Conservation (phyloP, 768 basidiomycete genomes). For the Auriscalpium orientale region DNA sequence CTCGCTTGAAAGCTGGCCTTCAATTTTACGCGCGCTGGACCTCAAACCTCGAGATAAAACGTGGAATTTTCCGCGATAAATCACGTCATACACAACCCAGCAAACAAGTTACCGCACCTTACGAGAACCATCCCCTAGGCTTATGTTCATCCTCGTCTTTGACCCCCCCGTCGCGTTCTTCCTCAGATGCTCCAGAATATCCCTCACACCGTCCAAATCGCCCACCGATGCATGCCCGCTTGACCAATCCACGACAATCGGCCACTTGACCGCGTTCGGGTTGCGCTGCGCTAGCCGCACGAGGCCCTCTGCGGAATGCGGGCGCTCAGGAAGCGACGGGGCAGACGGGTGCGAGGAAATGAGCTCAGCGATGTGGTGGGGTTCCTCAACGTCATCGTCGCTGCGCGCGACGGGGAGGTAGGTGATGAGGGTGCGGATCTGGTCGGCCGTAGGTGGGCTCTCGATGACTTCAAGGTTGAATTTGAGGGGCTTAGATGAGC, state of each 20-base stretch:
- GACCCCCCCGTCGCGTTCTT: slow-evolving; percentile 59
- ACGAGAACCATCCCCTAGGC: slow-evolving; percentile 53
- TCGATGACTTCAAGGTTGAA: slow-evolving; percentile 73
- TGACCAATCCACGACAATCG: slow-evolving; percentile 73
- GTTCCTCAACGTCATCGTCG: slow-evolving; percentile 14
- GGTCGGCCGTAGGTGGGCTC: slow-evolving; percentile 58
- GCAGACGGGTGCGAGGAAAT: slow-evolving; percentile 56
- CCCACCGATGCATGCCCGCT: slow-evolving; percentile 59
- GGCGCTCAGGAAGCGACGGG: slow-evolving; percentile 28
- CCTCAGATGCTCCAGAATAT: slow-evolving; percentile 57
- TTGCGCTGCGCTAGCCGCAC: slow-evolving; percentile 44
- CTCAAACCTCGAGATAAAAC: no score
- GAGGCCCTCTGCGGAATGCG: slow-evolving; percentile 37
- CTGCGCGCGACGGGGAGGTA: slow-evolving; percentile 39
- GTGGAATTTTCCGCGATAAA: no score
- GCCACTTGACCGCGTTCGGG: slow-evolving; percentile 65
- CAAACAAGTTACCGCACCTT: neutral
- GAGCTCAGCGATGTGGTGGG: slow-evolving; percentile 30
- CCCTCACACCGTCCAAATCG: slow-evolving; percentile 59
- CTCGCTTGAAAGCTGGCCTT: no score
- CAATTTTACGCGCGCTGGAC: no score
- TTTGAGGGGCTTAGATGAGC: slow-evolving; percentile 42
- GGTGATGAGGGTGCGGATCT: slow-evolving; percentile 57
- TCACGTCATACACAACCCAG: no score
- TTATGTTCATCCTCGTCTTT: slow-evolving; percentile 36